Base-by-base conservation (phyloP, 495 filamentous ascomycete genomes). In the Evansstolkia leycettana region DNA sequence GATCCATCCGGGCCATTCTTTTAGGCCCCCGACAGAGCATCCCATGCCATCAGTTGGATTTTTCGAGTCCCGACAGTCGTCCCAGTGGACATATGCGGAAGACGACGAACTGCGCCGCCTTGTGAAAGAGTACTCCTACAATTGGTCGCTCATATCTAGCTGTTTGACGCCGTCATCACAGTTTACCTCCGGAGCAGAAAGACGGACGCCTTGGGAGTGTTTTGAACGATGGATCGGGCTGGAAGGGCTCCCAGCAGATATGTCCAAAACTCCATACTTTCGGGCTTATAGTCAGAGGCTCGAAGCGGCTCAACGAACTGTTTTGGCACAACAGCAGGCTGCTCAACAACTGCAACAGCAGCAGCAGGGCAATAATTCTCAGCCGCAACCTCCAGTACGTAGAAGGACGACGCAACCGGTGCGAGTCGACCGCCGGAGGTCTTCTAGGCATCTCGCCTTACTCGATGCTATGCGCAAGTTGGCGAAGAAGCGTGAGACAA, bases 151-250 rank as follows among this genome's bases (percentile, higher is more conserved):
- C 5, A 92, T 96, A 31, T 82, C 85, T 4, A 78, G 69, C 41
- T 79, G 84, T 40, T 62, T 94, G 27, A 70, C 75, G 0, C 69
- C 76, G n/a, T 71, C 74, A 31, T 90, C 84, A 3, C 43, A 72
- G 19, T 92, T 80, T 49, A 74, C 78, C 15, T 87, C 89, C 31
- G 81, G 82, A 10, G 75, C 84, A 8, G 92, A 95, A 49, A 75
- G 90, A 36, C 73, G 90, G 33, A 96, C 92, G 2, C 88, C 90
- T 4, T 98, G 90, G 90, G 90, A 98, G 60, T 98, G 90, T 50
- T 98, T 96, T 48, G 90, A 98, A 52, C 76, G 92, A 25, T 96
- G 89, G 86, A 76, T 94, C 11, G 75, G 78, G 36, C 62, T 96
- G 7, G 90, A 95, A 60, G 85, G 85, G 4, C 58, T 94, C 24